A percentile compares a stretch with the other conserved stretches of the same genome.
These are phyloP conservation scores for Zea mays DNA, from an alignment of 176 grass and related monocot genomes.

Conservation along the genomic window Zm-B73-REFERENCE-NAM-5.0 NC_050101.1:118589001-118589500, in stretches of 20 bases:
- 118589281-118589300: conserved; percentile 61
- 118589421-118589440: background rate
- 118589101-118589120: conserved; percentile 48
- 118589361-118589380: background rate
- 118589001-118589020: conserved; percentile 66
- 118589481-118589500: background rate
- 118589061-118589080: conserved; percentile 52
- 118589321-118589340: conserved; percentile 34
- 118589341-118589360: conserved; percentile 7
- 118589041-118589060: conserved; percentile 60
- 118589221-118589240: conserved; percentile 69
- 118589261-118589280: conserved; percentile 40
- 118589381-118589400: background rate
- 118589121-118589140: conserved; percentile 46
- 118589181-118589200: conserved; percentile 43
- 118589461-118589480: background rate
- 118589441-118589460: background rate
- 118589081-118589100: conserved; percentile 52
- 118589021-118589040: conserved; percentile 48
- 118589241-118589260: conserved; percentile 42
- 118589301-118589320: conserved; percentile 56
- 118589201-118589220: conserved; percentile 51
- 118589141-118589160: conserved; percentile 66
- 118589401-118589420: background rate
- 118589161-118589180: conserved; percentile 49